Evolutionary conservation across 495 filamentous ascomycete species (phyloP), one percentile per base, ranked within the genome.

Genomic region (Aspergillus panamensis): DNA sequence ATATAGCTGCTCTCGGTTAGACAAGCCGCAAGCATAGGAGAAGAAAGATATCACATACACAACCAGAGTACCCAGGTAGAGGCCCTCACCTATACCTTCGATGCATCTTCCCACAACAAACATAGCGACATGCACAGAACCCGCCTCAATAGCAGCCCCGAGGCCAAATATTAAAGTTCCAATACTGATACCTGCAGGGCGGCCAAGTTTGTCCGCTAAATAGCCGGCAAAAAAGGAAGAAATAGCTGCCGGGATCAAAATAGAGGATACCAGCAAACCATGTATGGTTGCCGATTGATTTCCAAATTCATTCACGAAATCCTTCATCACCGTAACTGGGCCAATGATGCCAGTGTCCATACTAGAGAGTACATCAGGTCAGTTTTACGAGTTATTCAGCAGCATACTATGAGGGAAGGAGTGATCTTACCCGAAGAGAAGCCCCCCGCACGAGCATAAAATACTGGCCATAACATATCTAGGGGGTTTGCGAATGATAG

Each of bases 331-430:
- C 10, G 83, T 87, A 0, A 87, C 69, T 10, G 83, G 79, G 0
- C 86, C 86, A 47, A 88, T 86, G 5, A 78, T 79, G 3, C 86
- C 84, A 0, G 83, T 87, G 50, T 88, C 84, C 64, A 82, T 80
- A 6, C 81, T 60, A 21, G 20, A 43, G 16, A 42, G 13, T 5
- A 51, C 20, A 6, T 42, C n/a, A 47, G 16, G 19, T 43, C 30
- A 52, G 48, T 16, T 40, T n/a, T 20, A 37, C 14, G 8, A 12
- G 5, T 39, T 39, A 3, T 13, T 10, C 10, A n/a, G 10, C 3
- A 39, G 8, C 3, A 13, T 1, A 13, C 5, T 40, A 4, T 25
- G 6, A 16, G 8, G 10, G 1, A 42, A 48, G 44, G 3, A 14
- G 6, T 12, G 13, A 14, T 25, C 12, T 47, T 47, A 64, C 62